Base-by-base conservation (phyloP, 257 asterid species). In the Ajuga chamaepitys region DNA sequence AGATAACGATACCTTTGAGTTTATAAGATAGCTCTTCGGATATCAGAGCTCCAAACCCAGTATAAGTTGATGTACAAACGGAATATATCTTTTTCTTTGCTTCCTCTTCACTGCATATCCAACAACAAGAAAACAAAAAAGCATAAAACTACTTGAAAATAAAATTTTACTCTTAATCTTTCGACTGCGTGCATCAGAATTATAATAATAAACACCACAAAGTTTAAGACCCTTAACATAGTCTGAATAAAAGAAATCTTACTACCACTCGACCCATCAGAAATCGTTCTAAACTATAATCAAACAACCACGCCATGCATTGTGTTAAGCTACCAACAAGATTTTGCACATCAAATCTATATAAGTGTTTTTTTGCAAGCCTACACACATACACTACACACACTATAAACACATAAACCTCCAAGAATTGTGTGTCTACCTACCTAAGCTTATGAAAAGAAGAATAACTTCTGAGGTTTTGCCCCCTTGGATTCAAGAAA, bases 1-100 rank as follows among this genome's bases (percentile, higher is more conserved):
- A 37, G 17, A 58, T 57, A 26, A 20, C 18, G 18, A 21, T 81
- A 88, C 98, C 97, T 92, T 92, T 87, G 56, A 89, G 80, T 86
- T 93, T 87, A 82, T 79, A 82, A 1, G 96, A 89, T 34, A 84
- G 87, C 81, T 93, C 98, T 74, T 93, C 97, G 1, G 95, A 80
- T 46, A 93, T 85, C 75, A 89, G 64, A 62, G 88, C 95, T 56
- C 97, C 96, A 68, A 93, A 93, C 17, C 97, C 97, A 22, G 95
- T 85, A 50, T 89, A 89, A 0, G 95, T 87, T 8, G 91, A 65
- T 0, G 98, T 85, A 66, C 87, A 89, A 73, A 93, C 97, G 42
- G 95, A 85, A 58, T 93, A 93, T 44, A 89, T 93, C 86, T 89
- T 93, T 75, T 87, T 85, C 81, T 80, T 85, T 21, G 98, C 98